These are phyloP conservation scores for Dendrostoma leiphaemia DNA, from an alignment of 2,329 filamentous ascomycete genomes.

Conservation along the genomic window DNA sequence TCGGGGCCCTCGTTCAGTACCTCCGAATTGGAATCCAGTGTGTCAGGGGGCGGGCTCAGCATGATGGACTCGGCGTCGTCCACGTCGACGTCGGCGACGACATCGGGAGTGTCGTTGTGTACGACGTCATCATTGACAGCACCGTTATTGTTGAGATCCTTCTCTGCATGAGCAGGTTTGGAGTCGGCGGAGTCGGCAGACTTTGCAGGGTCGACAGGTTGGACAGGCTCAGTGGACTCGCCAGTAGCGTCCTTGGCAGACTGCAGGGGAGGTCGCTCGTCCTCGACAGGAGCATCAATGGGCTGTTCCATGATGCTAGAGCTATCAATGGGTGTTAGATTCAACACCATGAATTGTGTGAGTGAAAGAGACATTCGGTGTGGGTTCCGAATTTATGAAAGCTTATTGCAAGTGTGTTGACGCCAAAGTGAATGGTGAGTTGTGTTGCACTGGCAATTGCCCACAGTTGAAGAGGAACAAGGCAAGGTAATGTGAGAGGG, in stretches of 20 bases:
- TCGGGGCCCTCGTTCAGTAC: slow-evolving; percentile 35
- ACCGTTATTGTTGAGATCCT: too few species aligned
- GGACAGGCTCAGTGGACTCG: neutral
- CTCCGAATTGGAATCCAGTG: slow-evolving; percentile 34
- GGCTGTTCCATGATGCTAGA: neutral
- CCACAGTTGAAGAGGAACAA: too few species aligned
- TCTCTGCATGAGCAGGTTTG: too few species aligned
- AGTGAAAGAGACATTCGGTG: too few species aligned
- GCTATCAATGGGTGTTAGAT: neutral
- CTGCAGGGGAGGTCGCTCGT: neutral
- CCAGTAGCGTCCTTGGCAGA: neutral
- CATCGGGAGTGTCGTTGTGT: slow-evolving; percentile 36
- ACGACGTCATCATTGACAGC: too few species aligned
- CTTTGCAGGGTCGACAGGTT: too few species aligned
- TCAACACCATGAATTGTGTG: neutral
- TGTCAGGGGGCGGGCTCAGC: slow-evolving; percentile 43
- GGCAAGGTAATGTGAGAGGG: too few species aligned
- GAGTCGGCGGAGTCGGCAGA: too few species aligned
- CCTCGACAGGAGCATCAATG: neutral
- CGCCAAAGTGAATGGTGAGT: too few species aligned
- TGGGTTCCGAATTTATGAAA: too few species aligned
- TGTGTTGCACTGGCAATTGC: too few species aligned
- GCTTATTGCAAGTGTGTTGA: too few species aligned
- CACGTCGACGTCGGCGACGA: slow-evolving; percentile 33
- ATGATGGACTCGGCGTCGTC: slow-evolving; percentile 40